Base-by-base conservation (phyloP, 371 early-diverging fungal genomes). In the Mucor lusitanicus region DNA sequence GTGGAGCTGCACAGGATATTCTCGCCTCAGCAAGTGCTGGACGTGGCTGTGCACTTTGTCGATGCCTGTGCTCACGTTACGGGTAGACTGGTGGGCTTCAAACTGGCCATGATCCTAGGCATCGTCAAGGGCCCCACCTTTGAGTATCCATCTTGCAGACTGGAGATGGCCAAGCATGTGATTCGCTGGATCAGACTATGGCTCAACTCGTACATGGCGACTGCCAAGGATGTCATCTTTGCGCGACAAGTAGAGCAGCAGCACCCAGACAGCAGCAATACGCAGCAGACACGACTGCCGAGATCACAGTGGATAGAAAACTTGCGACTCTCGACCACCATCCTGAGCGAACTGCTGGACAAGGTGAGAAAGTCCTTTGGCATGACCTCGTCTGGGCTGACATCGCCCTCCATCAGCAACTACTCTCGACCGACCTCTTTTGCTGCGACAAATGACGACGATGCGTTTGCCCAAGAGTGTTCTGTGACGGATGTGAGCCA, bases 121-220 rank as follows among this genome's bases (percentile, higher is more conserved):
- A 74, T 92, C 13, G 84, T 88, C 54, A 81, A 83, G 19, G 85
- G 91, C 6, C 84, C 87, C 1, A 72, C 88, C 15, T 89, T 90
- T 69, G 75, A 85, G 55, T 84, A 87, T 54, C 65, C 71, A 23
- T 72, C 79, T 4, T 82, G 85, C 56, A 79, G 88, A n/a, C 69
- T 76, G 5, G 80, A 70, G 6, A 70, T 91, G 13, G 74, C 85
- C 12, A 74, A 80, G 13, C 72, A 81, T 30, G 81, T 88, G 7
- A 71, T 83, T 27, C 74, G 84, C 6, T 90, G 92, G 92, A 81
- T 90, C 25, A 63, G 65, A 7, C 79, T 85, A 27, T 87, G 86
- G 82, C 53, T 88, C 17, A 85, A 83, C 27, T 83, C 84, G 1
- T 87, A 84, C 63, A 78, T 77, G 67, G 62, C 71, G 6, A 76